Base-by-base conservation (phyloP, 108 stramenopile species). In the Fistulifera solaris region DNA sequence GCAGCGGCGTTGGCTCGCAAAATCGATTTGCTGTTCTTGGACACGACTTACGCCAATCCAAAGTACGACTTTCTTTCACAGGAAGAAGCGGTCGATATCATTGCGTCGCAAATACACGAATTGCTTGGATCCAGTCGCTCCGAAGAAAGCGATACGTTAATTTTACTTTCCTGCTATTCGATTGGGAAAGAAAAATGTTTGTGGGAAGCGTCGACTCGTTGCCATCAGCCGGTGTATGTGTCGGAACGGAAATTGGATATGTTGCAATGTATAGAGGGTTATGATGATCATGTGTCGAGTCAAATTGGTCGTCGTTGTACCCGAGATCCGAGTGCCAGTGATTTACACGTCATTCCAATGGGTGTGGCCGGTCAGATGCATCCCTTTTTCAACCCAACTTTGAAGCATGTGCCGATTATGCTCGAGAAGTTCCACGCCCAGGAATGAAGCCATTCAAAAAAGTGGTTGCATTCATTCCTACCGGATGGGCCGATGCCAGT, bases 181-280 rank as follows among this genome's bases (percentile, higher is more conserved):
- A 84, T 84, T 31, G 83, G 83, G 0, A 84, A 84, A 52, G 83
- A 84, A 63, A 78, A 76, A 40, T 67, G 79, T 1, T 48, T 84
- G 27, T 84, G 69, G 63, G 63, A 65, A 50, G 67, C 60, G 14
- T 54, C 67, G n/a, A 55, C 26, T 27, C 46, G 61, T 47, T 54
- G 52, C 38, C 56, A 66, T 17, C 70, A 79, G 51, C 28, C 15
- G 21, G 25, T 84, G 2, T 75, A 70, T 57, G 76, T 72, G 4
- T 63, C 56, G 10, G 73, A 74, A 51, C 44, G 54, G 14, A 84
- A 84, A 54, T 53, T 59, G 41, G 50, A 49, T 10, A 71, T 84
- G 75, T 44, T 84, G 6, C 0, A 60, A 40, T 80, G 83, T 47
- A 40, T 76, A 1, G 24, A 41, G 8, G 18, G 10, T 24, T 28